These are phyloP conservation scores for Plasmodium reichenowi DNA, from an alignment of 169 alveolate genomes.

Conservation along the genomic window DNA sequence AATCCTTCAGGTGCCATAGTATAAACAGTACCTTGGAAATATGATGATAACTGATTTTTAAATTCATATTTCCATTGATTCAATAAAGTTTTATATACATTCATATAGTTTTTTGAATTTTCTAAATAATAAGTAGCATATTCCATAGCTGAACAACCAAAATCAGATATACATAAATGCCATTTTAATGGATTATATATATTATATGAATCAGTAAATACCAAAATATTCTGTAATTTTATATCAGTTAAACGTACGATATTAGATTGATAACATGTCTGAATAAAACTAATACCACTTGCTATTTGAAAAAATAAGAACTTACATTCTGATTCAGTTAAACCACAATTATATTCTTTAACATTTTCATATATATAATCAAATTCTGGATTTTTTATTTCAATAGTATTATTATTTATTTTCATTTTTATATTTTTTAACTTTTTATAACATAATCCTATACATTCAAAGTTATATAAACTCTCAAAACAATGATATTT, in stretches of 20 bases:
- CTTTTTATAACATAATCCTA: slow-evolving; percentile 69
- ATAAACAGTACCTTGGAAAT: slow-evolving; percentile 71
- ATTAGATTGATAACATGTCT: slow-evolving; percentile 85
- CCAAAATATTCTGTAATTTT: slow-evolving; percentile 83
- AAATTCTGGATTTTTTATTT: slow-evolving; percentile 34
- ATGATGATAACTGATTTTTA: slow-evolving; percentile 59
- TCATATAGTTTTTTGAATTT: slow-evolving; percentile 34
- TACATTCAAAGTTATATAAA: slow-evolving; percentile 25
- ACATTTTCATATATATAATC: slow-evolving; percentile 55
- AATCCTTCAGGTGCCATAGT: slow-evolving; percentile 77
- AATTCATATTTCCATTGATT: slow-evolving; percentile 68
- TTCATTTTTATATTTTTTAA: slow-evolving; percentile 57
- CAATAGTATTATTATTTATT: slow-evolving; percentile 41
- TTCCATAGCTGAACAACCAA: slow-evolving; percentile 84
- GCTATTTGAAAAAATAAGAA: slow-evolving; percentile 83
- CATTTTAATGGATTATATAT: slow-evolving; percentile 81
- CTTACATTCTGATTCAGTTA: slow-evolving; percentile 82
- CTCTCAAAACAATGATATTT: slow-evolving; percentile 56
- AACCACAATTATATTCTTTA: slow-evolving; percentile 78
- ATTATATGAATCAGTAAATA: slow-evolving; percentile 78
- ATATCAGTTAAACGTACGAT: slow-evolving; percentile 84
- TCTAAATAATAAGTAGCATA: slow-evolving; percentile 68
- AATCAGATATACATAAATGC: slow-evolving; percentile 85
- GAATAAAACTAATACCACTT: slow-evolving; percentile 82
- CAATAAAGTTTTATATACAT: slow-evolving; percentile 20